A percentile compares a stretch with the other conserved stretches of the same genome.
These are phyloP conservation scores for Isatis tinctoria DNA, from an alignment of 345 rosid species.

Conservation along the genomic window DNA sequence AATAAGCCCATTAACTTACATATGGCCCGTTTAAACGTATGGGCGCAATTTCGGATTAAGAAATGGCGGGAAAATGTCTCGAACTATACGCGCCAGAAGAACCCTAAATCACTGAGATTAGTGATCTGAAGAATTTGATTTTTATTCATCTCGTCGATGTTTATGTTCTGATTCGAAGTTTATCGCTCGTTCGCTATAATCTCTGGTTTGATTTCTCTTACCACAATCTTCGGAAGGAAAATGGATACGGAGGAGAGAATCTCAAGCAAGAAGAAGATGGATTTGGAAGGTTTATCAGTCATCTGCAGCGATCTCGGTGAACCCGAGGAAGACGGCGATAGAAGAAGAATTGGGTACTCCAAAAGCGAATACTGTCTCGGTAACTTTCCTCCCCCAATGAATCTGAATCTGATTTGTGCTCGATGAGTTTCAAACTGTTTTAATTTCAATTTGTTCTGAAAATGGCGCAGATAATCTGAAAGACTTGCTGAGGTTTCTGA, in stretches of 20 bases:
- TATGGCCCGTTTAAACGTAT: not conserved
- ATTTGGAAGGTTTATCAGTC: constrained; percentile 57
- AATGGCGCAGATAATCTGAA: constrained; percentile 57
- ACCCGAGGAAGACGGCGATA: constrained; percentile 45
- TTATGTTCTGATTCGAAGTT: not conserved
- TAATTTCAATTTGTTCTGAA: not conserved
- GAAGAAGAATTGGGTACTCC: constrained; percentile 52
- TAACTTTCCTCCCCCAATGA: constrained; percentile 5
- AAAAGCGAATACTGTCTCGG: constrained; percentile 66
- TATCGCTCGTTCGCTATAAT: not conserved
- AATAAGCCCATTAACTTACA: not conserved
- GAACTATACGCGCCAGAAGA: constrained; percentile 26
- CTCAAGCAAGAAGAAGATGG: constrained; percentile 36
- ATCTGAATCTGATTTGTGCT: not conserved
- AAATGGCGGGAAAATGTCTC: constrained; percentile 27
- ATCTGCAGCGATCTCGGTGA: constrained; percentile 69
- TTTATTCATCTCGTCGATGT: not conserved
- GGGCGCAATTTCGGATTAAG: not conserved
- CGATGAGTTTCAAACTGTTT: not conserved
- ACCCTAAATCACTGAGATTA: constrained; percentile 25
- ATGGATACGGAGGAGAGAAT: constrained; percentile 33
- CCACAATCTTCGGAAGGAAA: not conserved
- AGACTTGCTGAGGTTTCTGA: constrained; percentile 73
- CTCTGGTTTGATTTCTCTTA: not conserved
- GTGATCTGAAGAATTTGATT: not conserved